Evolutionary conservation across 2,329 filamentous ascomycete genomes (phyloP).

Genomic region (Neopestalotiopsis sp.): DNA sequence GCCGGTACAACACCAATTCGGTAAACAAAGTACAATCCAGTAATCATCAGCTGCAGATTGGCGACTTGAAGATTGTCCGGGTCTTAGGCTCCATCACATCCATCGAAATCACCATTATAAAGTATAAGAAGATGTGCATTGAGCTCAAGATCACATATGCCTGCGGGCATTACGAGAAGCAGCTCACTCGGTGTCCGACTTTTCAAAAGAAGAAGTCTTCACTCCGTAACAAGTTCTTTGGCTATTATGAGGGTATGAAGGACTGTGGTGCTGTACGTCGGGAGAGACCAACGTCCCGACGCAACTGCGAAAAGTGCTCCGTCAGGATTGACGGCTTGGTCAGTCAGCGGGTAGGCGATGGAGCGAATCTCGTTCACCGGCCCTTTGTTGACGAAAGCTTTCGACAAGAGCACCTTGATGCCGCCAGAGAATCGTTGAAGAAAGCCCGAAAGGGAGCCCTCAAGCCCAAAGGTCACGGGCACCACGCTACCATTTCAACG

Average conservation of each 20-base stretch:
- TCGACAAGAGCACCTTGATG: slow-evolving; percentile 6
- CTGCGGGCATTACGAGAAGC: slow-evolving; percentile 1
- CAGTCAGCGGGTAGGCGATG: slow-evolving; percentile 15
- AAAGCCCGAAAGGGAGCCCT: neutral
- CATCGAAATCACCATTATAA: neutral
- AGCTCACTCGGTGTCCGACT: slow-evolving; percentile 5
- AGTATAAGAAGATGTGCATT: slow-evolving; percentile 6
- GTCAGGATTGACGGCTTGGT: neutral
- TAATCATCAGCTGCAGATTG: neutral
- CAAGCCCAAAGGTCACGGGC: neutral
- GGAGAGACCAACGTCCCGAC: neutral
- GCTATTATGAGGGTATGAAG: slow-evolving; percentile 7
- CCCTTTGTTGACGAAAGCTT: slow-evolving; percentile 18
- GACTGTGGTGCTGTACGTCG: slow-evolving; percentile 14
- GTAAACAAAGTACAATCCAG: neutral
- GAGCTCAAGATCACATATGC: neutral
- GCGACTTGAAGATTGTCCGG: neutral
- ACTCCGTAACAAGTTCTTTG: slow-evolving; percentile 7
- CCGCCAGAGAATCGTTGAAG: neutral
- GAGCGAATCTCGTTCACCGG: slow-evolving; percentile 6
- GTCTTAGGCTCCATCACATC: neutral
- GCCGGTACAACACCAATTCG: neutral
- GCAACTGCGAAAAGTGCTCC: slow-evolving; percentile 12
- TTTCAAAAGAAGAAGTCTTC: slow-evolving; percentile 15
- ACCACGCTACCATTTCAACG: neutral